Evolutionary conservation across 192 early-diverging fungal genomes (phyloP), one percentile per base, ranked within the genome.

Genomic region (Coemansia sp.): DNA sequence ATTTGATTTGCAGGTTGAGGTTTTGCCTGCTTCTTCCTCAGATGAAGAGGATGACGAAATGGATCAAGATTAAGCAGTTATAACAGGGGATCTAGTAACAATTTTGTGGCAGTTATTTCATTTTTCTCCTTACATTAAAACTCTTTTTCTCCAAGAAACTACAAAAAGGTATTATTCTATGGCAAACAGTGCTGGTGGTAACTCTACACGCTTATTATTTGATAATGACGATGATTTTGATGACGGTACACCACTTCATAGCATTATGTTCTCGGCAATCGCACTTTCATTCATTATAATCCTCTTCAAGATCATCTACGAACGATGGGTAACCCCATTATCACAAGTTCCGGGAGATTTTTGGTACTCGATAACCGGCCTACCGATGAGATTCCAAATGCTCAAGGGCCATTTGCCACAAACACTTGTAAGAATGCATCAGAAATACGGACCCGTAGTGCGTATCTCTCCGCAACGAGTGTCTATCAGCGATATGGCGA

Each of bases 1-100:
- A 69, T 86, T 92, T 57, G 87, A 91, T 66, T 49, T 93, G 56
- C 62, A 80, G 26, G 45, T 91, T 33, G 55, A 72, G 21, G 86
- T 88, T 15, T 44, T 40, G 12, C 60, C 63, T 0, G 59, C 43
- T n/a, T 53, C 37, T 1, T 26, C 37, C 0, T 26, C 23, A 26
- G 52, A 44, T 2, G 65, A 60, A 1, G 71, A 72, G 9, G 77
- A 60, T 5, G 59, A 68, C 6, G 68, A 68, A 33, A 12, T 57
- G 59, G 57, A 40, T 18, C 18, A 47, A 2, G 41, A 47, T 14
- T 55, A 4, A 26, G 23, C 23, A 26, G 23, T 3, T 26, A 26
- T 3, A 26, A 4, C 2, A 26, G 23, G 23, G 23, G 4, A 26
- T 4, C 23, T 26, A 4, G 23, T n/a, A n/a, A n/a, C n/a, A n/a